These are phyloP conservation scores for Plasmodium billcollinsi DNA, from an alignment of 169 alveolate genomes.

Conservation along the genomic window DNA sequence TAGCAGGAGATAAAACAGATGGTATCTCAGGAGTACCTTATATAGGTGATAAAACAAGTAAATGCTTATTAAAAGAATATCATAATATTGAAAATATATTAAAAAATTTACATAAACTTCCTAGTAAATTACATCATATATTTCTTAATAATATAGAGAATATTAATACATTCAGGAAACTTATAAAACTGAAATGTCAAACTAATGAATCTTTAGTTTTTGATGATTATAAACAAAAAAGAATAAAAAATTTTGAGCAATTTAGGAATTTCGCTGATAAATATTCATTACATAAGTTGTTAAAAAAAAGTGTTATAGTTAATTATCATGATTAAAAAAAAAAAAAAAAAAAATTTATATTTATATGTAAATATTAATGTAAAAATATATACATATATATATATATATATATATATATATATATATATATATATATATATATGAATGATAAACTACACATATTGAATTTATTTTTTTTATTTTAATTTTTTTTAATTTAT, in stretches of 20 bases:
- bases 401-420: conserved; percentile 6
- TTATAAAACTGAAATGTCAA: conserved; percentile 78
- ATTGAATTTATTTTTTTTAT: background rate
- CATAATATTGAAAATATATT: conserved; percentile 76
- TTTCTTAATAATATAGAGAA: conserved; percentile 48
- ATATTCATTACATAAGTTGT: conserved; percentile 57
- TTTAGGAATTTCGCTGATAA: conserved; percentile 47
- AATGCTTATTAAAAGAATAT: conserved; percentile 79
- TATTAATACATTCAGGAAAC: conserved; percentile 77
- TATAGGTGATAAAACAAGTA: conserved; percentile 88
- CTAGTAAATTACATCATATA: conserved; percentile 26
- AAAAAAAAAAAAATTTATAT: background rate
- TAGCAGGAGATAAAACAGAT: conserved; percentile 86
- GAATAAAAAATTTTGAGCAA: conserved; percentile 42
- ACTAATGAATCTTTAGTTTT: conserved; percentile 46
- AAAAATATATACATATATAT: too few relatives aligned
- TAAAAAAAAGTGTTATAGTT: conserved; percentile 33
- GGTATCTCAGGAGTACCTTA: conserved; percentile 85
- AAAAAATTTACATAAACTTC: conserved; percentile 28
- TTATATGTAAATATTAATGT: background rate
- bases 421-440: background rate
- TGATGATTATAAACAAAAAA: conserved; percentile 46
- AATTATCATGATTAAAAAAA: background rate
- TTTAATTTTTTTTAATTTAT: background rate
- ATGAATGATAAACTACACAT: background rate